These are phyloP conservation scores for Larix kaempferi DNA, from an alignment of 75 land plant genomes.

Conservation along the genomic window DNA sequence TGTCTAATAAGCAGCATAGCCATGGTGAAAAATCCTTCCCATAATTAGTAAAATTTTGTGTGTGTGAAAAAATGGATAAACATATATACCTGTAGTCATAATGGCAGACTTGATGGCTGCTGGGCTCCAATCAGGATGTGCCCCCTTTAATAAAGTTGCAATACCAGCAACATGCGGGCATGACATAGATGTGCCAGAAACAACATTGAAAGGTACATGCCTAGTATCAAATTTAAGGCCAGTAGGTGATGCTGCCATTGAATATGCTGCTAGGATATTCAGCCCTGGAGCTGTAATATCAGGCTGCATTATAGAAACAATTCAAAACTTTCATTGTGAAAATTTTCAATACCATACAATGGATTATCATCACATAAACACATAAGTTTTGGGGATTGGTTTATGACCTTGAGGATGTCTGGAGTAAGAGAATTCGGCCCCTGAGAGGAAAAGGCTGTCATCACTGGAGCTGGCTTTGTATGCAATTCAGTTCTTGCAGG, in stretches of 20 bases:
- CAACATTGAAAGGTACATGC: slow-evolving; percentile 15
- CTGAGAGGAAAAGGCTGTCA: slow-evolving; percentile 68
- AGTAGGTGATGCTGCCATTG: slow-evolving; percentile 14
- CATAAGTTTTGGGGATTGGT: not conserved
- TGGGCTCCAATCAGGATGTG: slow-evolving; percentile 39
- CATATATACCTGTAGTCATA: slow-evolving; percentile 35
- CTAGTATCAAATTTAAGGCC: slow-evolving; percentile 12
- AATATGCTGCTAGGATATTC: slow-evolving; percentile 29
- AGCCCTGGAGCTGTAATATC: slow-evolving; percentile 46
- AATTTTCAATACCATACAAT: not conserved
- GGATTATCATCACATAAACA: not conserved
- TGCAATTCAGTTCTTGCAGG: slow-evolving; percentile 23
- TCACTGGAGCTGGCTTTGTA: slow-evolving; percentile 48
- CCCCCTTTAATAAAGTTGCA: slow-evolving; percentile 26
- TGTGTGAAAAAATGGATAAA: not conserved
- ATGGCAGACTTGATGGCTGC: slow-evolving; percentile 35
- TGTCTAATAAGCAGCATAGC: too few species aligned
- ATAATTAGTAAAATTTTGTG: not conserved
- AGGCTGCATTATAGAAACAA: slow-evolving; percentile 18
- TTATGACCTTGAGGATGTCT: slow-evolving; percentile 63
- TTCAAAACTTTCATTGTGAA: not conserved
- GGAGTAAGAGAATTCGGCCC: slow-evolving; percentile 55
- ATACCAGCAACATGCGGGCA: slow-evolving; percentile 24
- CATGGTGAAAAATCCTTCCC: too few species aligned
- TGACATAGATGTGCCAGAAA: slow-evolving; percentile 49